Percentiles rank a stretch among this genome's conserved stretches.
Evolutionary conservation across 2,329 filamentous ascomycete species (phyloP).

Genomic region (Zasmidium citrigriseum): DNA sequence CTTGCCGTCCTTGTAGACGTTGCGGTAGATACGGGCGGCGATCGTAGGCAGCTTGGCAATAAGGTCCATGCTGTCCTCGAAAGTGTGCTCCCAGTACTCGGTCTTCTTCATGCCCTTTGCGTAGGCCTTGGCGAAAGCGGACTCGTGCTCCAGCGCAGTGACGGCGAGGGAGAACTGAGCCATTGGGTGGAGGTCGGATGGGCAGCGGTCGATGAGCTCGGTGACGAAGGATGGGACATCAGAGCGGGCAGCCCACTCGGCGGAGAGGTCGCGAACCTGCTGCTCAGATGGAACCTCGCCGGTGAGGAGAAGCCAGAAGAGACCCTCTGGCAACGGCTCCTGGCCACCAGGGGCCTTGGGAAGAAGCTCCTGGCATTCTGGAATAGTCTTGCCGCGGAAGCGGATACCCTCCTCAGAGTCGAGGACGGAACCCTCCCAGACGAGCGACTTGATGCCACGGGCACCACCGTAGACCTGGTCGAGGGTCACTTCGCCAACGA

Average conservation of each 20-base stretch:
- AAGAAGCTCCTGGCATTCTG: constrained; percentile 95
- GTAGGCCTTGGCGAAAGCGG: constrained; percentile 96
- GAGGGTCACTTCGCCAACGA: constrained; percentile 95
- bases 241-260: constrained; percentile 97
- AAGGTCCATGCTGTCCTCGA: constrained; percentile 99
- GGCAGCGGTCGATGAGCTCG: constrained; percentile 99
- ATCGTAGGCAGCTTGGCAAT: constrained; percentile 99
- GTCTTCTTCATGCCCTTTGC: constrained; percentile 99
- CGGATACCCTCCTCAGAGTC: constrained; percentile 99
- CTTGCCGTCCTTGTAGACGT: constrained; percentile 99
- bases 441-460: constrained; percentile 96
- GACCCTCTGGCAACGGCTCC: constrained; percentile 96
- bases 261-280: constrained; percentile 96
- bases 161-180: constrained; percentile 98
- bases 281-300: constrained; percentile 97
- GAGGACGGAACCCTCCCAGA: constrained; percentile 98
- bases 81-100: constrained; percentile 99
- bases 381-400: constrained; percentile 98
- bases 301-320: constrained; percentile 99
- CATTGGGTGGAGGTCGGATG: constrained; percentile 98
- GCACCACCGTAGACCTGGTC: constrained; percentile 99
- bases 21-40: constrained; percentile 98
- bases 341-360: constrained; percentile 95
- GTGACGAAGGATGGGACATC: constrained; percentile 97
- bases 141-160: constrained; percentile 97